A percentile compares a stretch with the other conserved stretches of the same genome.
These are phyloP conservation scores for Saraca asoca DNA, from an alignment of 331 rosid genomes.

Conservation along the genomic window DNA sequence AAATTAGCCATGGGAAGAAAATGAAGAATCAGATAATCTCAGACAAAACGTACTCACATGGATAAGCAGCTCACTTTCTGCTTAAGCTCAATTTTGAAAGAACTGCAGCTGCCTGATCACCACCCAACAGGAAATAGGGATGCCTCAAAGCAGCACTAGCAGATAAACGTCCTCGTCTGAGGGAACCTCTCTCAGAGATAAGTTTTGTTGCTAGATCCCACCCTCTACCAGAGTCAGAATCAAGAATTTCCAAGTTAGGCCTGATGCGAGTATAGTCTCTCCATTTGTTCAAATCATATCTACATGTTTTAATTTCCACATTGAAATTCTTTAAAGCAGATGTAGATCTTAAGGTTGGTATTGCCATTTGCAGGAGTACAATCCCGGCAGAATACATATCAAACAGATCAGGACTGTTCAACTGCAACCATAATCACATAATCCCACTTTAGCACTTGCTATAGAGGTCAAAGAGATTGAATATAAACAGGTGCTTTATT, in stretches of 20 bases:
- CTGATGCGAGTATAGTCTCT: constrained; percentile 50
- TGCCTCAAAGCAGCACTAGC: constrained; percentile 80
- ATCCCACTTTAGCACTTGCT: constrained; percentile 35
- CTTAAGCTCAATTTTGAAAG: constrained; percentile 65
- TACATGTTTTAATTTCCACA: constrained; percentile 51
- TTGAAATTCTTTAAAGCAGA: constrained; percentile 75
- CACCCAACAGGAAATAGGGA: constrained; percentile 78
- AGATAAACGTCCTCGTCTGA: constrained; percentile 67
- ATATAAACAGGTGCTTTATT: constrained; percentile 1
- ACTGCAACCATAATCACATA: constrained; percentile 52
- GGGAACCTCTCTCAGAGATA: constrained; percentile 64
- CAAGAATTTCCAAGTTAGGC: constrained; percentile 51
- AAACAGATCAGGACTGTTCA: constrained; percentile 80
- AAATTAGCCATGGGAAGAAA: background rate
- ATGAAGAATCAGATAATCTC: constrained; percentile 8
- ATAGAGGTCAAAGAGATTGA: background rate
- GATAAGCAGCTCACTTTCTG: constrained; percentile 45
- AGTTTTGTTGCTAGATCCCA: constrained; percentile 85
- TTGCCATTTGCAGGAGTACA: constrained; percentile 80
- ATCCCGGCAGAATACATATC: constrained; percentile 85
- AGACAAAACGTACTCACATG: constrained; percentile 24
- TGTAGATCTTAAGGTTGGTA: constrained; percentile 67
- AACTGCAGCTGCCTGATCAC: constrained; percentile 77
- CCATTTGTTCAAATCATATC: constrained; percentile 67
- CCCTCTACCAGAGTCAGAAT: constrained; percentile 67